Base-by-base conservation (phyloP, 495 filamentous ascomycete genomes). In the Evansstolkia leycettana region DNA sequence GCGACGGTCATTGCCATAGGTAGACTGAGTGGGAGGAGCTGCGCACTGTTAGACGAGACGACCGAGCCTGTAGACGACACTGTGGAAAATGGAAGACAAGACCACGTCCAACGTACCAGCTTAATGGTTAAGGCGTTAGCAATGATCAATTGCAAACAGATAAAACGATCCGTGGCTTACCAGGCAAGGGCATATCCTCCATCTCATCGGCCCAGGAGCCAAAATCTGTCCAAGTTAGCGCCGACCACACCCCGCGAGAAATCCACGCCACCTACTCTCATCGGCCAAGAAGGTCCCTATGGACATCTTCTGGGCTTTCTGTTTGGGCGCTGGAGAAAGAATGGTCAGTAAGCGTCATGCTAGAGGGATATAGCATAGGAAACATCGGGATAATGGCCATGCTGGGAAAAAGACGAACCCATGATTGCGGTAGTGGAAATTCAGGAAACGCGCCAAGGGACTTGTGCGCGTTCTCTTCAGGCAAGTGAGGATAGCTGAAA, bases 201-300 rank as follows among this genome's bases (percentile, higher is more conserved):
- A 96, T 92, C 52, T 98, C 90, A 67, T 96, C 90, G 44, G 90
- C 90, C 90, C 90, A 98, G 40, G 90, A 94, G 52, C 85, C 85
- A 45, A 84, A 74, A 46, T 78, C 87, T 94, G 52, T 45, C 40
- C 11, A 37, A 29, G 48, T 70, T 55, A 70, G 65, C 58, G 49
- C 50, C 41, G 44, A 42, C 30, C 40, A 34, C 31, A 34, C 34
- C 45, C 34, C 39, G 33, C 40, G 25, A 36, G 34, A 40, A 34
- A 38, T 27, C 33, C 12, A 33, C 43, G 31, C 33, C 46, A 60
- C 76, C 54, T 69, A 94, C 89, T 76, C 57, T 83, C 72, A 51
- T 94, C 84, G 40, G 69, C 72, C 69, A 96, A 69, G 70, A 99
- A 96, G 48, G 78, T 77, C 62, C 84, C 82, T 48, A 95, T 75